Conservation (phyloP, 1,284 basidiomycete species). For the Cryptococcus depauperatus region DNA sequence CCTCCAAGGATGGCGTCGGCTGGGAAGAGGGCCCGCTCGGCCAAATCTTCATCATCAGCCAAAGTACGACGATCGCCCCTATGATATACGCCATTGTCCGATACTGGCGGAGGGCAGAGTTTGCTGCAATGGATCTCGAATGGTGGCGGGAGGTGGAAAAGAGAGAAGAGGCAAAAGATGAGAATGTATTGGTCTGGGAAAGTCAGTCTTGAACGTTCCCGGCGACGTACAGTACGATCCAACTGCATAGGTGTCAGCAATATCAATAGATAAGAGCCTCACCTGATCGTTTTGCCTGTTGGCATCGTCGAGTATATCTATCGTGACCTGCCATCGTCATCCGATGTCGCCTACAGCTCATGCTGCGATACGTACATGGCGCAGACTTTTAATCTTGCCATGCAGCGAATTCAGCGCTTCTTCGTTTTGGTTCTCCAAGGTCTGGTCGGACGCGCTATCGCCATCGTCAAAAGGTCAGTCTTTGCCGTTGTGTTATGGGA, state of each 20-base stretch:
- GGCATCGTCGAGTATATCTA: constrained; percentile 44
- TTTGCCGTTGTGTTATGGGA: neutral
- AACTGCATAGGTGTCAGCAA: constrained; percentile 17
- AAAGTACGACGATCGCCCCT: constrained; percentile 30
- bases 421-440: constrained; percentile 46
- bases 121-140: constrained; percentile 35
- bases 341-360: neutral
- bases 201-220: neutral
- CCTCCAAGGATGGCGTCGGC: neutral
- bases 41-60: constrained; percentile 38
- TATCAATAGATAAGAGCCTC: neutral
- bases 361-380: constrained; percentile 28
- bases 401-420: constrained; percentile 42
- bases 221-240: constrained; percentile 30
- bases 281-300: constrained; percentile 41
- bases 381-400: constrained; percentile 43
- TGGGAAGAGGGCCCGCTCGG: constrained; percentile 9
- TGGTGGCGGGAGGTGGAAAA: constrained; percentile 43
- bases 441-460: constrained; percentile 38
- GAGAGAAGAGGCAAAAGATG: constrained; percentile 38
- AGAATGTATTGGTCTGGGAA: constrained; percentile 35
- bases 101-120: constrained; percentile 38
- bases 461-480: neutral
- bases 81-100: constrained; percentile 39
- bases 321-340: constrained; percentile 32